A percentile compares a stretch with the other conserved stretches of the same genome.
phyloP scores from a whole-genome alignment of 345 rosid genomes.

The Aquilaria yunnanensis region DNA sequence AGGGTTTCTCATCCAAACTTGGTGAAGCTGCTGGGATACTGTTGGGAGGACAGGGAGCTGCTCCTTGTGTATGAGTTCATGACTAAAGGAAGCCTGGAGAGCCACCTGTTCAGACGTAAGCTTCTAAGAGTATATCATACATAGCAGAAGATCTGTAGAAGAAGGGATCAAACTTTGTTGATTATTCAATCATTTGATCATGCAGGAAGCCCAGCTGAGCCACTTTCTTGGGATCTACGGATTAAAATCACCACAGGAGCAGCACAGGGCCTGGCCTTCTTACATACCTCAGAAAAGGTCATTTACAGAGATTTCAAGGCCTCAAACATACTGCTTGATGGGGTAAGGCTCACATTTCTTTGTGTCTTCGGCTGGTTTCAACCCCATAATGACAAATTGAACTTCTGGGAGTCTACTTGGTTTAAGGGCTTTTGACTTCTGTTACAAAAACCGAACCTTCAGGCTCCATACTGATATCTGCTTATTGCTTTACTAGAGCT shows the following conservation, averaged over 20 bases:
- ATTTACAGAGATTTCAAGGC: slow-evolving; percentile 54
- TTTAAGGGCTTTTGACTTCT: no score
- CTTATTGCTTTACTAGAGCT: slow-evolving; percentile 27
- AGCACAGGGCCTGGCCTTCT: slow-evolving; percentile 42
- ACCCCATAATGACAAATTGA: not conserved
- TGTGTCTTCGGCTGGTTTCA: not conserved
- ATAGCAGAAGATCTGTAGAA: no score
- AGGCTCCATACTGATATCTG: not conserved
- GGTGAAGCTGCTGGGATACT: slow-evolving; percentile 43
- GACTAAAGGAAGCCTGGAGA: slow-evolving; percentile 45
- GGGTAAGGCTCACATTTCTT: slow-evolving; percentile 19
- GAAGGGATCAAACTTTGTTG: not conserved
- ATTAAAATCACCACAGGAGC: slow-evolving; percentile 51
- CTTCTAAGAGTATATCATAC: no score
- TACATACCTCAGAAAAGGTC: slow-evolving; percentile 48
- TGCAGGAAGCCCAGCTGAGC: slow-evolving; percentile 33
- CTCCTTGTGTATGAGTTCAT: slow-evolving; percentile 46
- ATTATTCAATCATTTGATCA: slow-evolving; percentile 1
- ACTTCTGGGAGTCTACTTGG: not conserved
- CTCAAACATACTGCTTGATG: slow-evolving; percentile 43
- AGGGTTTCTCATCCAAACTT: slow-evolving; percentile 47
- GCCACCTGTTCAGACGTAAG: slow-evolving; percentile 50
- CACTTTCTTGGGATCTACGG: slow-evolving; percentile 44
- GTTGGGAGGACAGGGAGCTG: slow-evolving; percentile 40
- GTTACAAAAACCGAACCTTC: no score